phyloP scores from a whole-genome alignment of 2,329 filamentous ascomycete genomes.

The Nothophaeocryptopus gaeumannii region DNA sequence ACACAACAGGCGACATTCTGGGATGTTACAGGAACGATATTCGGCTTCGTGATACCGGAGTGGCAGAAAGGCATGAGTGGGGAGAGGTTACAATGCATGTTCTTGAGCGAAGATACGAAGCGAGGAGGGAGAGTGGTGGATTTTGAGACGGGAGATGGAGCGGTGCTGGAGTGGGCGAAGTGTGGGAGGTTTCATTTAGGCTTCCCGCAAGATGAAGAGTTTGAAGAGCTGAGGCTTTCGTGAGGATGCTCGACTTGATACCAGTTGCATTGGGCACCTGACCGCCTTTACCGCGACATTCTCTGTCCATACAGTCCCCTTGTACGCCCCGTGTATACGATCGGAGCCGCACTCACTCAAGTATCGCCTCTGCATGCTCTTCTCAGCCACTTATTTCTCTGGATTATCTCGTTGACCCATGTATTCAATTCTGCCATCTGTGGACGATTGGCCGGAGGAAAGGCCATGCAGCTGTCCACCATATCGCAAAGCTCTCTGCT shows the following conservation, averaged over 20 bases:
- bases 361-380: not conserved
- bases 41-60: slow-evolving; percentile 40
- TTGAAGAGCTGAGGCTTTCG: slow-evolving; percentile 35
- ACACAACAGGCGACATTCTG: slow-evolving; percentile 31
- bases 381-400: slow-evolving; percentile 1
- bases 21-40: slow-evolving; percentile 39
- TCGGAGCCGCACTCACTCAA: not conserved
- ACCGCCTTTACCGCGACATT: slow-evolving; percentile 1
- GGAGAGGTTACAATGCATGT: slow-evolving; percentile 39
- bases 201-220: slow-evolving; percentile 42
- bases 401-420: slow-evolving; percentile 1
- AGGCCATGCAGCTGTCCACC: slow-evolving; percentile 11
- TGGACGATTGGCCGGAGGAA: slow-evolving; percentile 10
- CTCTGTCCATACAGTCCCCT: not conserved
- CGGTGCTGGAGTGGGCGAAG: slow-evolving; percentile 38
- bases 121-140: slow-evolving; percentile 38
- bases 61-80: slow-evolving; percentile 44
- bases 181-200: slow-evolving; percentile 44
- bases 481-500: slow-evolving; percentile 1
- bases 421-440: not conserved
- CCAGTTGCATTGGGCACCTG: too few species aligned
- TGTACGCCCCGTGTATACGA: not conserved
- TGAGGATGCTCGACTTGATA: too few species aligned
- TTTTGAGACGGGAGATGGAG: slow-evolving; percentile 38
- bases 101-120: slow-evolving; percentile 34